These are phyloP conservation scores for Clitopilus passeckerianus DNA, from an alignment of 768 basidiomycete genomes.

Conservation along the genomic window DNA sequence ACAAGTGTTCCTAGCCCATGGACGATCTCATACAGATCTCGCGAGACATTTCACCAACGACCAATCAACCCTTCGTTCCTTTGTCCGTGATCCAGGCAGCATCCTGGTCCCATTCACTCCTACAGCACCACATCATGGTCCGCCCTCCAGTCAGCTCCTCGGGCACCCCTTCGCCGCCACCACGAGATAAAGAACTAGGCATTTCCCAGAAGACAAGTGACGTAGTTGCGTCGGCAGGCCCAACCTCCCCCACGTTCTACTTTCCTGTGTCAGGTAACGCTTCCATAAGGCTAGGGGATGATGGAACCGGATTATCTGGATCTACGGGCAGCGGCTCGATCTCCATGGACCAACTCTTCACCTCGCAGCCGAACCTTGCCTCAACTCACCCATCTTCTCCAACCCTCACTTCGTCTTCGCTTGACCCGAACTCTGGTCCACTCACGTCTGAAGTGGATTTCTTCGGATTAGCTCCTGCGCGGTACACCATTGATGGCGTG, in stretches of 20 bases:
- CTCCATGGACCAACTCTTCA: conserved; percentile 72
- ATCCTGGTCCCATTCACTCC: conserved; percentile 73
- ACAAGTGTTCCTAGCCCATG: conserved; percentile 45
- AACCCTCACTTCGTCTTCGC: conserved; percentile 14
- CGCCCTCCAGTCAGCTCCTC: conserved; percentile 29
- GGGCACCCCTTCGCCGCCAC: conserved; percentile 22
- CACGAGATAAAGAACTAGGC: conserved; percentile 65
- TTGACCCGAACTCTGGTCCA: conserved; percentile 19
- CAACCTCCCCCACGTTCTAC: conserved; percentile 31
- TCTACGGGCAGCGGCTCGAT: conserved; percentile 21
- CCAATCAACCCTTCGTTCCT: conserved; percentile 65
- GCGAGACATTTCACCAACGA: conserved; percentile 68
- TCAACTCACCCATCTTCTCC: conserved; percentile 18
- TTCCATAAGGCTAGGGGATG: conserved; percentile 73
- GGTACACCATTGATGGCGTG: conserved; percentile 36
- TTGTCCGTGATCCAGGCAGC: conserved; percentile 66
- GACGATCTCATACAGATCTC: conserved; percentile 78
- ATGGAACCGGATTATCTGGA: conserved; percentile 40
- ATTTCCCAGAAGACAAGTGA: conserved; percentile 51
- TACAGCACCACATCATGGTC: conserved; percentile 54
- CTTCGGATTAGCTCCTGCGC: conserved; percentile 55
- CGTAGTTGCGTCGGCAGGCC: conserved; percentile 27
- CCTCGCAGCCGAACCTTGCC: conserved; percentile 13
- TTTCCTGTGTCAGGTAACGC: conserved; percentile 67
- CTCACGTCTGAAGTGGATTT: conserved; percentile 47